Evolutionary conservation across 805 yeast species (phyloP).

Genomic region (Diddensiella caesifluorescens): DNA sequence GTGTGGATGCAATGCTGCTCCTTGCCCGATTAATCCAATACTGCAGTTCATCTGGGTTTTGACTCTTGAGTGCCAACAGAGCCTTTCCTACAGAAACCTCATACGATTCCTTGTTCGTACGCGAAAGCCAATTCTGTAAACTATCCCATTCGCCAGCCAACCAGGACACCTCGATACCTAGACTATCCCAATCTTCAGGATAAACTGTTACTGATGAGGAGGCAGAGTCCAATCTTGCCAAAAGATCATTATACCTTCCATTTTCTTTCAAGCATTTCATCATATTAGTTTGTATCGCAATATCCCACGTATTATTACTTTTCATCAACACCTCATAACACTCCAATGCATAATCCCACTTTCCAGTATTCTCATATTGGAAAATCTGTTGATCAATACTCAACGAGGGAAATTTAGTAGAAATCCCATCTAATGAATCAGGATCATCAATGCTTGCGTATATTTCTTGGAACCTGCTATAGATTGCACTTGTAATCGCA

Average conservation of each 20-base stretch:
- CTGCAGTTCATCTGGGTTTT: constrained; percentile 34
- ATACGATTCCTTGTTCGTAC: constrained; percentile 47
- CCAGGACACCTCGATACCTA: constrained; percentile 74
- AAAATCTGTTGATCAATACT: constrained; percentile 69
- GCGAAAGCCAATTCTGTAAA: constrained; percentile 53
- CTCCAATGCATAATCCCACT: constrained; percentile 83
- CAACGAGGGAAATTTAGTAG: constrained; percentile 57
- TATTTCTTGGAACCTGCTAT: constrained; percentile 54
- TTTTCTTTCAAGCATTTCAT: constrained; percentile 69
- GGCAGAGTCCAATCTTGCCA: constrained; percentile 43
- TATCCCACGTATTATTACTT: constrained; percentile 30
- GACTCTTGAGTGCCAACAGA: constrained; percentile 40
- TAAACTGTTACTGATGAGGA: constrained; percentile 20
- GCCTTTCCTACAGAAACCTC: constrained; percentile 65
- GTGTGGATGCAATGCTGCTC: constrained; percentile 52
- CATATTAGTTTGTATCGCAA: constrained; percentile 43
- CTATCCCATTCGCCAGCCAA: constrained; percentile 50
- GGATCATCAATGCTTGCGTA: constrained; percentile 84
- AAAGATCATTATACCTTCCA: constrained; percentile 64
- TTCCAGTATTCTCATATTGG: constrained; percentile 77
- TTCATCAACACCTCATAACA: constrained; percentile 67
- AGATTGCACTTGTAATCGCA: constrained; percentile 28
- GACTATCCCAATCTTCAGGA: constrained; percentile 53
- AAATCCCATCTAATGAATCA: constrained; percentile 83
- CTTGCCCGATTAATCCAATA: constrained; percentile 48